A percentile compares a stretch with the other conserved stretches of the same genome.
Evolutionary conservation across 306 rosid species (phyloP).

Genomic region (Hippophae tibetana): DNA sequence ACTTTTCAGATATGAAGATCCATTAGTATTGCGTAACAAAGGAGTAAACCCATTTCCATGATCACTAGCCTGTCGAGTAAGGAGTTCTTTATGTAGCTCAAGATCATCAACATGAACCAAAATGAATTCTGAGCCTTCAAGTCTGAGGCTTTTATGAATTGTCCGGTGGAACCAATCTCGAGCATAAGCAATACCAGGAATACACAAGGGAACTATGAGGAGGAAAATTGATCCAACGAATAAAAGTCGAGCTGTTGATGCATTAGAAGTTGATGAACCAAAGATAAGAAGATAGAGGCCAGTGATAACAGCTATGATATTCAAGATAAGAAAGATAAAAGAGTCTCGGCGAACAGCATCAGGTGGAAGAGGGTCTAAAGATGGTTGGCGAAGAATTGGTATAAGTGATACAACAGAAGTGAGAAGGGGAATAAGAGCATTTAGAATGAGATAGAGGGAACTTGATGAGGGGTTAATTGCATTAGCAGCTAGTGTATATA

Average conservation of each 20-base stretch:
- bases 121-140: constrained; percentile 46
- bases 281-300: constrained; percentile 77
- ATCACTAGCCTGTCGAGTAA: constrained; percentile 35
- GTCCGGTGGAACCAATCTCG: constrained; percentile 48
- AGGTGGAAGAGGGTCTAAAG: constrained; percentile 51
- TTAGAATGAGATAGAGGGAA: constrained; percentile 49
- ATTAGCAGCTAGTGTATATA: constrained; percentile 73
- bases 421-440: constrained; percentile 67
- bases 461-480: constrained; percentile 59
- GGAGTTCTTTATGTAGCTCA: constrained; percentile 79
- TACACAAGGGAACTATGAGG: constrained; percentile 50
- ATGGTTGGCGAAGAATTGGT: constrained; percentile 78
- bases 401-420: constrained; percentile 45
- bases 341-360: constrained; percentile 60
- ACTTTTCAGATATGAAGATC: constrained; percentile 12
- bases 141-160: constrained; percentile 40
- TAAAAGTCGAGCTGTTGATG: constrained; percentile 35
- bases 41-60: constrained; percentile 25
- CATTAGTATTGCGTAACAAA: constrained; percentile 15
- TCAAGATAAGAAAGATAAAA: constrained; percentile 51
- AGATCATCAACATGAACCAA: constrained; percentile 81
- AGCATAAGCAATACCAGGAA: constrained; percentile 76
- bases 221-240: constrained; percentile 60
- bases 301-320: constrained; percentile 62
- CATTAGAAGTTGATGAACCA: constrained; percentile 36